Evolutionary conservation across 1,139 yeast species (phyloP).

Genomic region (Dujonia santamariae): DNA sequence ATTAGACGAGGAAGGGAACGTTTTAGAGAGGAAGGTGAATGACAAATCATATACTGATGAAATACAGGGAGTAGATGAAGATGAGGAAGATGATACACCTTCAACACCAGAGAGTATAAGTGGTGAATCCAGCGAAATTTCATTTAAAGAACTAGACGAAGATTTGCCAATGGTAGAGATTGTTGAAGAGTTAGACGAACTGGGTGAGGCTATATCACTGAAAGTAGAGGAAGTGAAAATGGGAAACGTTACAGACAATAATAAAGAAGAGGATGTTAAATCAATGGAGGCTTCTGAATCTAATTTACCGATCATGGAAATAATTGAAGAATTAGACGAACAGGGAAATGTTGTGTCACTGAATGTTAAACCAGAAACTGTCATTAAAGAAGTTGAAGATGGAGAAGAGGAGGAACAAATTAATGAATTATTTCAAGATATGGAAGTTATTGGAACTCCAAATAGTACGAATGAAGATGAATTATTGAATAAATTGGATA

Average conservation of each 20-base stretch:
- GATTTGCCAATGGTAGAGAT: too few relatives aligned
- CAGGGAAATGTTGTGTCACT: slow-evolving; percentile 6
- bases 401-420: slow-evolving; percentile 30
- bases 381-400: slow-evolving; percentile 11
- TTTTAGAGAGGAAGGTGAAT: slow-evolving; percentile 40
- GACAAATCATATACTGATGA: slow-evolving; percentile 10
- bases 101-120: background rate
- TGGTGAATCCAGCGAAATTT: too few relatives aligned
- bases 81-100: background rate
- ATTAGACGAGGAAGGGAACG: slow-evolving; percentile 75
- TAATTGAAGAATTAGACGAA: slow-evolving; percentile 5
- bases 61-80: background rate
- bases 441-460: slow-evolving; percentile 35
- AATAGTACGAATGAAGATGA: slow-evolving; percentile 15
- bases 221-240: too few relatives aligned
- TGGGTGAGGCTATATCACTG: too few relatives aligned
- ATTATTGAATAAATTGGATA: slow-evolving; percentile 26
- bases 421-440: slow-evolving; percentile 45
- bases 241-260: too few relatives aligned
- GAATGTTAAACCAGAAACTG: slow-evolving; percentile 5
- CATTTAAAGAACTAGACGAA: too few relatives aligned
- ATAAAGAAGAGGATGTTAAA: too few relatives aligned
- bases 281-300: slow-evolving; percentile 9
- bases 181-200: too few relatives aligned
- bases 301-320: slow-evolving; percentile 14